Evolutionary conservation across 2,329 filamentous ascomycete species (phyloP).

Genomic region (Westerdykella ornata): DNA sequence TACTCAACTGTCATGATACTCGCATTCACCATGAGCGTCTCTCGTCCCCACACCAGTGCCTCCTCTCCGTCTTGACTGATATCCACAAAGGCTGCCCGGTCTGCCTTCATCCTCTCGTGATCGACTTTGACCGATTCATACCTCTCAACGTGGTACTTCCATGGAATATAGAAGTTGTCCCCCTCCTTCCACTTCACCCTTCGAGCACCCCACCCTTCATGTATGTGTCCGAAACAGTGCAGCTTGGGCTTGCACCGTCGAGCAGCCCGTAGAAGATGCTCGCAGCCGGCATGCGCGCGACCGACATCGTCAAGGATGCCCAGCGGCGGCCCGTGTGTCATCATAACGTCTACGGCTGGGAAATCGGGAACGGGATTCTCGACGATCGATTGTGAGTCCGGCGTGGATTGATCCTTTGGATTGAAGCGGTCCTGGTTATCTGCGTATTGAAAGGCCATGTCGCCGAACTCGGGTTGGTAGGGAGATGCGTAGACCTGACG

Average conservation of each 20-base stretch:
- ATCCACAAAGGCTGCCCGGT: slow-evolving; percentile 26
- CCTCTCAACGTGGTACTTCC: slow-evolving; percentile 16
- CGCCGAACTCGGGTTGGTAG: slow-evolving; percentile 51
- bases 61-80: slow-evolving; percentile 20
- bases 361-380: slow-evolving; percentile 41
- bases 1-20: slow-evolving; percentile 50
- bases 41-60: slow-evolving; percentile 41
- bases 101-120: slow-evolving; percentile 12
- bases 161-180: slow-evolving; percentile 13
- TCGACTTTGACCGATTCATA: slow-evolving; percentile 14
- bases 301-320: slow-evolving; percentile 44
- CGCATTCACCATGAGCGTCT: slow-evolving; percentile 55
- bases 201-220: slow-evolving; percentile 44
- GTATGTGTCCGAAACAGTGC: slow-evolving; percentile 60
- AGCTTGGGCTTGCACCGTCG: slow-evolving; percentile 47
- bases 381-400: slow-evolving; percentile 23
- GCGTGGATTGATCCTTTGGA: slow-evolving; percentile 23
- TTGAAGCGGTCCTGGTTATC: slow-evolving; percentile 50
- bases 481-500: slow-evolving; percentile 47
- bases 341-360: slow-evolving; percentile 48
- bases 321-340: slow-evolving; percentile 56
- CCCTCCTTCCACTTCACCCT: slow-evolving; percentile 35
- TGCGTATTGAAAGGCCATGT: slow-evolving; percentile 52
- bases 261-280: slow-evolving; percentile 48
- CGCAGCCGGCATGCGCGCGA: slow-evolving; percentile 47